Evolutionary conservation across 2,329 filamentous ascomycete species (phyloP), one percentile per base, ranked within the genome.

Genomic region (Macrophomina tecta): DNA sequence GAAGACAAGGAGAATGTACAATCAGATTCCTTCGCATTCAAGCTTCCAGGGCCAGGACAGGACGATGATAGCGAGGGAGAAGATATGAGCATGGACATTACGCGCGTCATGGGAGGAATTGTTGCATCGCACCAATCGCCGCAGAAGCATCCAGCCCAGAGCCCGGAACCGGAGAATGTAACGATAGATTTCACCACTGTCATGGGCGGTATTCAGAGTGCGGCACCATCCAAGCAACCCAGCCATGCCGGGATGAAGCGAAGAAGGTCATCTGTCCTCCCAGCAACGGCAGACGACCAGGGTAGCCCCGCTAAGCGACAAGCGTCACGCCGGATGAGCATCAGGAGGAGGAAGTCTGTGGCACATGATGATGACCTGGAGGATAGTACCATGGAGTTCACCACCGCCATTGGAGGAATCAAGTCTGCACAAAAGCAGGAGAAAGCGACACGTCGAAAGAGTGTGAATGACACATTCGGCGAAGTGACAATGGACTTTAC

Each of bases 71-170:
- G 82, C 12, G 81, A 85, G 30, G 85, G 86, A 23, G 86, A 88
- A 69, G 92, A 94, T 46, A 89, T 96, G 84, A 95, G 92, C 28
- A 97, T 98, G 94, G 94, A 98, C 72, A 92, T 97, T 7, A 97
- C 94, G 1, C 88, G 87, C 65, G 92, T 88, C 8, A 83, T 97
- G 64, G 94, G 94, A 8, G 87, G 90, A 3, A 97, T 98, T 64
- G 78, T 97, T 23, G 81, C 84, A 5, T 83, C 79, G 38, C 72
- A 78, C 58, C 67, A 77, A 8, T 69, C 74, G 32, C 16, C 4
- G 81, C 80, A 60, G 64, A 70, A 51, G 53, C 71, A 3, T 23
- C 23, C 23, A 23, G 23, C 23, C 23, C 74, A 76, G 45, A 77
- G 76, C 68, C 79, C 82, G 16, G 77, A 77, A 7, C 69, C 75